phyloP scores from a whole-genome alignment of 2,329 filamentous ascomycete genomes.

The Zopfia rhizophila region DNA sequence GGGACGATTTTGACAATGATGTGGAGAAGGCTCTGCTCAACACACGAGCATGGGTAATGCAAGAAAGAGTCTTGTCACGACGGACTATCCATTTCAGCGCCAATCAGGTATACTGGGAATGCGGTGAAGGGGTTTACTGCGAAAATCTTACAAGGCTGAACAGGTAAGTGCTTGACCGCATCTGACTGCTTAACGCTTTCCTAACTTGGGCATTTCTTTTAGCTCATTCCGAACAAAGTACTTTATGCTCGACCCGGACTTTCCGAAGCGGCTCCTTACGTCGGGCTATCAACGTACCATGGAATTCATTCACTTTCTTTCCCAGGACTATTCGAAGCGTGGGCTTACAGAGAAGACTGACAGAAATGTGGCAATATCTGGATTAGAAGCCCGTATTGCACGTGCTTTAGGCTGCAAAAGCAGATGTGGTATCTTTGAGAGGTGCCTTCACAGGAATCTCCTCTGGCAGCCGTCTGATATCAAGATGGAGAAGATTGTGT shows the following conservation, averaged over 20 bases:
- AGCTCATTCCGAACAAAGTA: constrained; percentile 19
- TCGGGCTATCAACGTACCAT: constrained; percentile 13
- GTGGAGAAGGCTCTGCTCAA: constrained; percentile 25
- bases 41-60: constrained; percentile 32
- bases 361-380: constrained; percentile 26
- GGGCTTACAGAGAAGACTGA: constrained; percentile 20
- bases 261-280: constrained; percentile 21
- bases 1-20: constrained; percentile 24
- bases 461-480: constrained; percentile 24
- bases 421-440: constrained; percentile 26
- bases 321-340: constrained; percentile 25
- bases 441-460: constrained; percentile 27
- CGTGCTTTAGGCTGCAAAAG: constrained; percentile 12
- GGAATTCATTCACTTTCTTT: constrained; percentile 21
- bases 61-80: constrained; percentile 27
- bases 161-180: constrained; percentile 21
- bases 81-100: constrained; percentile 32
- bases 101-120: constrained; percentile 32
- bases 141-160: constrained; percentile 26
- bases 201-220: constrained; percentile 9
- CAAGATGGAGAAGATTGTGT: constrained; percentile 16
- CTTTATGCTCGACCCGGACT: constrained; percentile 25
- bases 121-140: constrained; percentile 27
- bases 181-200: constrained; percentile 9
- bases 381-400: constrained; percentile 25